Conservation (phyloP, 495 filamentous ascomycete genomes). For the Umbilicaria muhlenbergii region DNA sequence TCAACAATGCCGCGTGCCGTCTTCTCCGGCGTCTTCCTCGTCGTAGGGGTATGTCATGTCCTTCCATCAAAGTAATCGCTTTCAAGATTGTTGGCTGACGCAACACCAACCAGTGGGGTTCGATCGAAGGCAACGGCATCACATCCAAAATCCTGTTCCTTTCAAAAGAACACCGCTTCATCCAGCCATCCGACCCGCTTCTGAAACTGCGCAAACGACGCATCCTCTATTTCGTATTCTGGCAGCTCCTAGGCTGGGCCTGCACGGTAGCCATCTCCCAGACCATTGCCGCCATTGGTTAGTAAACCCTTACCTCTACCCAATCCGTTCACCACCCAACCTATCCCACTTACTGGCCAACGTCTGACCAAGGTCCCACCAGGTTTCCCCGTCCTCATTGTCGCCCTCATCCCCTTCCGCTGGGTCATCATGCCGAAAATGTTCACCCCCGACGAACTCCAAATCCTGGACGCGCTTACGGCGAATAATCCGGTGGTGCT, state of each 20-base stretch:
- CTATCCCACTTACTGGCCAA: too few relatives aligned
- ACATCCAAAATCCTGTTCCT: constrained; percentile 23
- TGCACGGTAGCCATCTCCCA: constrained; percentile 25
- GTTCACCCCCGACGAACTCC: constrained; percentile 22
- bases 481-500: constrained; percentile 15
- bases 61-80: too few relatives aligned
- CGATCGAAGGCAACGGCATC: constrained; percentile 20
- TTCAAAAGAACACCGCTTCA: constrained; percentile 16
- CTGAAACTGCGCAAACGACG: constrained; percentile 13
- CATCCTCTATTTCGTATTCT: constrained; percentile 19
- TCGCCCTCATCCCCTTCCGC: constrained; percentile 23
- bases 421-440: constrained; percentile 19
- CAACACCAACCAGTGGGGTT: constrained; percentile 6
- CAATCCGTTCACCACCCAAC: too few relatives aligned
- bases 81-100: constrained; percentile 3
- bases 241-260: constrained; percentile 19
- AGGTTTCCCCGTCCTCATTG: constrained; percentile 28
- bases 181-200: constrained; percentile 19
- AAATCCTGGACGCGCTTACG: constrained; percentile 22
- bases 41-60: constrained; percentile 16
- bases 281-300: constrained; percentile 25
- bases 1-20: constrained; percentile 79
- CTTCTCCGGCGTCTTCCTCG: constrained; percentile 43
- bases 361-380: too few relatives aligned
- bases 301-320: not conserved